Percentiles rank a stretch among this genome's conserved stretches.
Conservation (phyloP, 1,284 basidiomycete species). For the Tetrapyrgos nigripes region DNA sequence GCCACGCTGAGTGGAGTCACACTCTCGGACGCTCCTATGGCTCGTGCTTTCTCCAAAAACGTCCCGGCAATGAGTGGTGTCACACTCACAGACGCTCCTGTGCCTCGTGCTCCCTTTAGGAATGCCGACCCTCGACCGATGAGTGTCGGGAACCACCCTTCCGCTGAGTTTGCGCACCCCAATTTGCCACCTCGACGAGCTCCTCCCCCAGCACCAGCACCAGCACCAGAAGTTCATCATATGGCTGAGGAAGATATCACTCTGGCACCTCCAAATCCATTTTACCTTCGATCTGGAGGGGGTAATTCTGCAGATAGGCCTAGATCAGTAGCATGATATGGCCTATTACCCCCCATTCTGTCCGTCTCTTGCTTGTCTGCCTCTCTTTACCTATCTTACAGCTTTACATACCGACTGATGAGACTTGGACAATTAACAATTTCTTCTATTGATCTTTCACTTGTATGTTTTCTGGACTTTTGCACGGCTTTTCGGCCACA, state of each 20-base stretch:
- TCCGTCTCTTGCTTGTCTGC: neutral
- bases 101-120: constrained; percentile 8
- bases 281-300: constrained; percentile 18
- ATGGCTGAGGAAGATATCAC: constrained; percentile 20
- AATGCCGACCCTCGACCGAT: constrained; percentile 18
- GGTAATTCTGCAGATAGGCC: constrained; percentile 13
- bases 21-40: neutral
- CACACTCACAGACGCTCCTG: neutral
- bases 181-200: neutral
- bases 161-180: constrained; percentile 1
- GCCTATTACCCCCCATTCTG: neutral
- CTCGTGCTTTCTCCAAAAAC: too few relatives aligned
- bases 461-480: neutral
- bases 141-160: constrained; percentile 19
- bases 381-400: neutral
- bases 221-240: neutral
- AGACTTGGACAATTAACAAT: neutral
- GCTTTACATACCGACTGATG: neutral
- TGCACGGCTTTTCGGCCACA: neutral
- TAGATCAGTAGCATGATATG: constrained; percentile 15
- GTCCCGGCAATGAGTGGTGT: neutral
- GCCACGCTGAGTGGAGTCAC: neutral
- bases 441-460: too few relatives aligned
- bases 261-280: constrained; percentile 25
- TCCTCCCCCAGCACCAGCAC: constrained; percentile 9